Evolutionary conservation across 495 filamentous ascomycete genomes (phyloP).

Genomic region (Aspergillus sclerotioniger): DNA sequence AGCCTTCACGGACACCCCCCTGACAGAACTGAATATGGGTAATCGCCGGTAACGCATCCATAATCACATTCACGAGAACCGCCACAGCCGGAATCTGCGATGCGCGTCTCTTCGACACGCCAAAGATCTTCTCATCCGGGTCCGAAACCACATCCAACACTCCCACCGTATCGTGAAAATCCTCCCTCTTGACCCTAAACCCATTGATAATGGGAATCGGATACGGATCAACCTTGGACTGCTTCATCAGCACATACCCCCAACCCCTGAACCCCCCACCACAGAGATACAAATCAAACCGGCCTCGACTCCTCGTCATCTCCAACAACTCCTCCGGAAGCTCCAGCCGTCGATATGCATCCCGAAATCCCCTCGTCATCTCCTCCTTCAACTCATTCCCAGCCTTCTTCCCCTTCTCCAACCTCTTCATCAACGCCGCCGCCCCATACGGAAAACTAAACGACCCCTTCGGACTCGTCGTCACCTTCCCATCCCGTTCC

Average conservation of each 20-base stretch:
- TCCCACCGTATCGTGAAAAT: conserved; percentile 57
- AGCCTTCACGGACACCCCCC: conserved; percentile 80
- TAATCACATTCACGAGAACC: conserved; percentile 67
- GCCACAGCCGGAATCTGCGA: conserved; percentile 79
- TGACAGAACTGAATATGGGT: conserved; percentile 74
- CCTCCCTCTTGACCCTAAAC: conserved; percentile 58
- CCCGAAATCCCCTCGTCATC: conserved; percentile 54
- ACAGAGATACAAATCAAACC: conserved; percentile 71
- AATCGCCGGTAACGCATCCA: conserved; percentile 64
- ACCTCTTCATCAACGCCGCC: conserved; percentile 64
- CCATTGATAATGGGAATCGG: conserved; percentile 81
- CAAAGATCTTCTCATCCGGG: conserved; percentile 54
- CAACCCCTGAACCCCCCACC: conserved; percentile 88
- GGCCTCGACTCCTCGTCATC: conserved; percentile 34
- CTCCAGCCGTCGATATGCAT: conserved; percentile 55
- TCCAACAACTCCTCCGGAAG: conserved; percentile 52
- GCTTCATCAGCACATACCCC: conserved; percentile 74
- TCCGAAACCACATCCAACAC: conserved; percentile 50
- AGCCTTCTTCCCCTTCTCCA: conserved; percentile 39
- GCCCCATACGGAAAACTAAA: conserved; percentile 80
- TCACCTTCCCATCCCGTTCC: conserved; percentile 46
- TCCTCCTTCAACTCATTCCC: conserved; percentile 45
- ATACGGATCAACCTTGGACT: conserved; percentile 62
- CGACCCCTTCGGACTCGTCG: conserved; percentile 42
- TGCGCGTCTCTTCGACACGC: conserved; percentile 76